Evolutionary conservation across 768 basidiomycete genomes (phyloP), one percentile per base, ranked within the genome.

Genomic region (Lactifluus volemus): DNA sequence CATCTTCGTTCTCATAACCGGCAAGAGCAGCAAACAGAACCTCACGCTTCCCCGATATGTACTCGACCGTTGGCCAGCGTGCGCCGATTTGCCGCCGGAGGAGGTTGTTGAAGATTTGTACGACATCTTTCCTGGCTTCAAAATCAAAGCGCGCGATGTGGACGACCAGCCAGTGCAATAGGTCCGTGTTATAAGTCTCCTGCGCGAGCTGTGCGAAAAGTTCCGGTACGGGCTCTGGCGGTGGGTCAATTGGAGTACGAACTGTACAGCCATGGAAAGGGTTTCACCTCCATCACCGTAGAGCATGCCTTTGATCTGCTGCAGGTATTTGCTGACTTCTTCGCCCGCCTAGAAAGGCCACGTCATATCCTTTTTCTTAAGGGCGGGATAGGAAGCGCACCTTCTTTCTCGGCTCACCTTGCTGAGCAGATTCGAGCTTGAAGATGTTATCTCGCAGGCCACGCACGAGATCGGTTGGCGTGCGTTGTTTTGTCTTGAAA

Each of bases 31-130:
- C 85, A 70, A 97, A 97, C 51, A 89, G 74, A 38, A 89, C 79
- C 36, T 88, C 87, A 9, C 81, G 85, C 68, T 89, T 88, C 41
- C 82, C 82, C 8, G 80, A 80, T 15, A 98, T 82, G 68, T 97
- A 94, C 67, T 99, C 97, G 51, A 98, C 94, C 0, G 97, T 98
- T n/a, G 97, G 97, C 76, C 84, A 88, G 48, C 96, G 84, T 4
- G 87, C 80, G 44, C 97, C 97, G 67, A 99, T 97, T 74, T 98
- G 94, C 50, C 97, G 82, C 50, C 88, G 81, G 30, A 89, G 76
- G 19, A 99, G 83, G 66, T 93, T 88, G 74, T 94, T 97, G 79
- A 89, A 89, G 67, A 89, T 88, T 73, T 89, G 86, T 0, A 88
- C 87, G 39, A 89, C 87, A 64, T 90, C 89, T 72, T 89, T 89